phyloP scores from a whole-genome alignment of 1,284 basidiomycete species.

The Naganishia liquefaciens region DNA sequence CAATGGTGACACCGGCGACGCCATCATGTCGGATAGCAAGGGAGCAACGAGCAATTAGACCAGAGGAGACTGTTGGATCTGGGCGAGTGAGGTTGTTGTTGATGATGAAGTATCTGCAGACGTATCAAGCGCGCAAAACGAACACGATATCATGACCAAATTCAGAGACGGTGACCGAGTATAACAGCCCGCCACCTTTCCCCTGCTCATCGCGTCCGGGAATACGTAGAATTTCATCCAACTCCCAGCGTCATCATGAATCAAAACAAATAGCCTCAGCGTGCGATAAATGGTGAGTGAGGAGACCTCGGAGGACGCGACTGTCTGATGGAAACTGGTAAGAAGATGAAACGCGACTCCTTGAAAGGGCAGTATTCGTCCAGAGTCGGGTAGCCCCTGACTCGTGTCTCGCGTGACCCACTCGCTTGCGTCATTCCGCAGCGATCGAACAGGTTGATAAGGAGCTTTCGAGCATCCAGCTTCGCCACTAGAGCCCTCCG shows the following conservation, averaged over 20 bases:
- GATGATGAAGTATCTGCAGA: too few relatives aligned
- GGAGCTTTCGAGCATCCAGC: background rate
- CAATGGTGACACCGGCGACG: background rate
- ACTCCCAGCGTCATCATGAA: background rate
- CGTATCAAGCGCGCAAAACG: too few relatives aligned
- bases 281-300: background rate
- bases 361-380: background rate
- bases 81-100: too few relatives aligned
- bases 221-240: background rate
- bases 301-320: background rate
- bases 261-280: constrained; percentile 1
- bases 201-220: background rate
- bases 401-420: background rate
- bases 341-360: background rate
- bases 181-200: too few relatives aligned
- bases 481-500: background rate
- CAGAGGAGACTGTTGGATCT: too few relatives aligned
- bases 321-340: background rate
- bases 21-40: background rate
- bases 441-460: background rate
- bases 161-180: too few relatives aligned
- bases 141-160: too few relatives aligned
- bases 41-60: too few relatives aligned
- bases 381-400: background rate
- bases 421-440: background rate